phyloP scores from a whole-genome alignment of 345 rosid genomes.

The Angophora floribunda region DNA sequence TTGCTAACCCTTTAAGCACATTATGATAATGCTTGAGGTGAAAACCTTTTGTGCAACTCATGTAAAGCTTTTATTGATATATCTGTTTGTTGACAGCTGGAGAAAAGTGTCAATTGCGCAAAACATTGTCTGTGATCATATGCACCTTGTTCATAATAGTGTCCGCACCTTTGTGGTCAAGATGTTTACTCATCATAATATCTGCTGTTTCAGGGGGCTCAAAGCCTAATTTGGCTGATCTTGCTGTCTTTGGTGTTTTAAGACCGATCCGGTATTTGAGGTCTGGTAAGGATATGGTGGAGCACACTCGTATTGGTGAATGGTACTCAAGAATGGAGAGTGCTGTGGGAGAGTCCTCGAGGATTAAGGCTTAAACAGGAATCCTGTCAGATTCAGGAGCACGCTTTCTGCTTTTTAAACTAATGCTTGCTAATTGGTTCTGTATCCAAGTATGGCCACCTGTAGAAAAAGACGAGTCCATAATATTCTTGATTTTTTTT shows the following conservation, averaged over 20 bases:
- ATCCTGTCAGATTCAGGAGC: background rate
- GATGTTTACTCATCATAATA: background rate
- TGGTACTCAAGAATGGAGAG: conserved; percentile 66
- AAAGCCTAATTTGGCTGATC: conserved; percentile 57
- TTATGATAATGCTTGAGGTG: background rate
- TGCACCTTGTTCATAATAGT: background rate
- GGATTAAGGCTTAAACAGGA: conserved; percentile 18
- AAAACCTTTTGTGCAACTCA: background rate
- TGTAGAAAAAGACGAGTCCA: background rate
- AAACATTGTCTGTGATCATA: background rate
- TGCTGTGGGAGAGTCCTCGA: conserved; percentile 37
- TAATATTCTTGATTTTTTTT: background rate
- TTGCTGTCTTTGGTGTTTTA: conserved; percentile 56
- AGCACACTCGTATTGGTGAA: conserved; percentile 52
- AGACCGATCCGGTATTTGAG: conserved; percentile 56
- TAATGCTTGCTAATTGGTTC: background rate
- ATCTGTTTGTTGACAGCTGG: background rate
- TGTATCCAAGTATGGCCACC: background rate
- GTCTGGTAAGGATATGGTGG: conserved; percentile 67
- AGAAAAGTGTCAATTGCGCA: background rate
- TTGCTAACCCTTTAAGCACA: background rate
- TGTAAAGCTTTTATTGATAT: background rate
- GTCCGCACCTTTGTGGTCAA: background rate
- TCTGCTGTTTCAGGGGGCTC: conserved; percentile 31
- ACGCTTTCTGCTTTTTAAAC: background rate